Conservation (phyloP, 1,139 yeast genomes). For the Taphrina populina region DNA sequence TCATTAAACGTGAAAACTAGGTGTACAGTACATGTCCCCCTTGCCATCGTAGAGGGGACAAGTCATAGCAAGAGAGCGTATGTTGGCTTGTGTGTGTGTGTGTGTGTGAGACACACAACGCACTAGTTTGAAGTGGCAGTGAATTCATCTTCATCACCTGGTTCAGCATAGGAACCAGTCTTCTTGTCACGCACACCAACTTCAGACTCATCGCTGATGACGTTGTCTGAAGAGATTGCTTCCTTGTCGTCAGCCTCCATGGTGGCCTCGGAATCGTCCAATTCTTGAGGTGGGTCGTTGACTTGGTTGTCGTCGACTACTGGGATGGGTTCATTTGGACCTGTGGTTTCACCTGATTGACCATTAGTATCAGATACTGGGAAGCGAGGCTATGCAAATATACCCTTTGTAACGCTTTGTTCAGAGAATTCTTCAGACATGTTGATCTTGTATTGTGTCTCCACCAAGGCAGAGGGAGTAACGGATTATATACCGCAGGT, state of each 20-base stretch:
- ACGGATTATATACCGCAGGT: not conserved
- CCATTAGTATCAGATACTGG: not conserved
- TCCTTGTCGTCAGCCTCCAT: conserved; percentile 32
- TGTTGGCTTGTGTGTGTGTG: too few relatives aligned
- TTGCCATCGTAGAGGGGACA: too few relatives aligned
- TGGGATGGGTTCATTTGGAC: conserved; percentile 23
- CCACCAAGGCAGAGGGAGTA: too few relatives aligned
- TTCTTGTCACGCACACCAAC: conserved; percentile 17
- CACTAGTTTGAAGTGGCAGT: conserved; percentile 7
- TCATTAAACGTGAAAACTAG: too few relatives aligned
- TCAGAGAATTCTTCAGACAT: conserved; percentile 25
- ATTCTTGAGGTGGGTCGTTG: conserved; percentile 19
- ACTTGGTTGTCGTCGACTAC: conserved; percentile 27
- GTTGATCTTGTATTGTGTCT: not conserved
- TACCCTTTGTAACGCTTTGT: conserved; percentile 26
- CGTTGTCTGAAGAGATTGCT: conserved; percentile 23
- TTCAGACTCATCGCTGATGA: conserved; percentile 27
- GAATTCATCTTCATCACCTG: conserved; percentile 24
- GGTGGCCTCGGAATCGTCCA: conserved; percentile 20
- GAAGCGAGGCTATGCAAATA: not conserved
- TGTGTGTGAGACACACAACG: too few relatives aligned
- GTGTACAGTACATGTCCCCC: too few relatives aligned
- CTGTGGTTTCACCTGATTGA: conserved; percentile 15
- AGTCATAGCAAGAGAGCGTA: too few relatives aligned
- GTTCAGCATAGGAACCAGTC: conserved; percentile 18